phyloP scores from a whole-genome alignment of 148 eudicot species.

The Rhododendron williamsianum region DNA sequence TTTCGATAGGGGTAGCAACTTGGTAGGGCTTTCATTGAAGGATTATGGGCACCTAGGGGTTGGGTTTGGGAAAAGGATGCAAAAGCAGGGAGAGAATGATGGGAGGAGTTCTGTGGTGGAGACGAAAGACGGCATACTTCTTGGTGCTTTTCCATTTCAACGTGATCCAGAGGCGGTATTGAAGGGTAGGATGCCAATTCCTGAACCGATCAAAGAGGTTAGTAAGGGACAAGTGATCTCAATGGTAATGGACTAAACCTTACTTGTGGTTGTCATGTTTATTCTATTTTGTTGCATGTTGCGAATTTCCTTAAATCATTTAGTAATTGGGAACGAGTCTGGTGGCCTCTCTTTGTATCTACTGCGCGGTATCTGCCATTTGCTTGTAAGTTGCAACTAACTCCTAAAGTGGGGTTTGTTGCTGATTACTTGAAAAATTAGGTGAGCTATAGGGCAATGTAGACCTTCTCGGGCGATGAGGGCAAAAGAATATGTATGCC shows the following conservation, averaged over 20 bases:
- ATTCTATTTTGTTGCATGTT: background rate
- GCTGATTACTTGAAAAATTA: background rate
- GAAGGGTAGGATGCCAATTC: background rate
- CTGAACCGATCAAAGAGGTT: background rate
- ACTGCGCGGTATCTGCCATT: background rate
- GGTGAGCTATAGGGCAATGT: background rate
- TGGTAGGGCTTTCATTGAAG: background rate
- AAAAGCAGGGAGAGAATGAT: background rate
- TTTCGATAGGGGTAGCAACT: background rate
- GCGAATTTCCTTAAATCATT: background rate
- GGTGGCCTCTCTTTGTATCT: background rate
- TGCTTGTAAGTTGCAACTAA: background rate
- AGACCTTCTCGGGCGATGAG: background rate
- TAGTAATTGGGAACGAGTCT: background rate
- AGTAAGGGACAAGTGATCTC: background rate
- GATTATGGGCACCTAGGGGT: background rate
- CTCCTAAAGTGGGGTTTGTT: background rate
- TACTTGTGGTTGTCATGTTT: background rate
- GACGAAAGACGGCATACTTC: background rate
- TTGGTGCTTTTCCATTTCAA: background rate
- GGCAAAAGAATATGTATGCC: background rate
- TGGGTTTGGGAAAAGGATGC: background rate
- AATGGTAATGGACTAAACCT: background rate
- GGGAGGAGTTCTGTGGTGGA: background rate
- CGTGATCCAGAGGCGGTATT: background rate